A percentile compares a stretch with the other conserved stretches of the same genome.
Conservation (phyloP, 768 basidiomycete genomes). For the Harrya chromipes region DNA sequence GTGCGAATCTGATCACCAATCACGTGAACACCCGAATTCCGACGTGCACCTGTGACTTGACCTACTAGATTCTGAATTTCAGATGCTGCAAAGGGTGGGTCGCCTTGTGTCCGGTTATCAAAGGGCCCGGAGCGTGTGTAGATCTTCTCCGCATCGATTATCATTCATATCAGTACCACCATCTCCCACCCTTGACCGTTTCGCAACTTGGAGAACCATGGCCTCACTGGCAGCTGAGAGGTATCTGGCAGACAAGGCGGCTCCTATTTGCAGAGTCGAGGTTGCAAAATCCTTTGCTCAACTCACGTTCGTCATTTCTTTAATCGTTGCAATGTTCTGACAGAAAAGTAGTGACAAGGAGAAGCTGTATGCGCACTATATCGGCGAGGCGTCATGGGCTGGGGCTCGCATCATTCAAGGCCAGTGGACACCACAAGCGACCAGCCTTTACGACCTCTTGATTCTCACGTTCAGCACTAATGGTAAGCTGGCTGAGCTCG, state of each 20-base stretch:
- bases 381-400: constrained; percentile 75
- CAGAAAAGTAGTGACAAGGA: constrained; percentile 55
- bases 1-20: too few species aligned
- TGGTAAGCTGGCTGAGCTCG: constrained; percentile 56
- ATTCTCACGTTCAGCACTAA: constrained; percentile 64
- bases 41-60: constrained; percentile 3
- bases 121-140: background rate
- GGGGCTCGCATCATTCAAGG: constrained; percentile 81
- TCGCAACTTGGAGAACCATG: constrained; percentile 26
- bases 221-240: constrained; percentile 45
- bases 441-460: constrained; percentile 66
- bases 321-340: background rate
- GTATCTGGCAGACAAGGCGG: constrained; percentile 70
- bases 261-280: constrained; percentile 74
- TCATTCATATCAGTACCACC: background rate
- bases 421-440: constrained; percentile 77
- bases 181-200: background rate
- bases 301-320: constrained; percentile 46
- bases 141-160: constrained; percentile 13
- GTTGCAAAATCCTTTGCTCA: constrained; percentile 67
- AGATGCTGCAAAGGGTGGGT: constrained; percentile 10
- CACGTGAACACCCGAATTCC: constrained; percentile 8
- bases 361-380: constrained; percentile 74
- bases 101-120: constrained; percentile 13
- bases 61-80: background rate